Conservation (phyloP, 768 basidiomycete genomes). For the Suillus hirtellus region DNA sequence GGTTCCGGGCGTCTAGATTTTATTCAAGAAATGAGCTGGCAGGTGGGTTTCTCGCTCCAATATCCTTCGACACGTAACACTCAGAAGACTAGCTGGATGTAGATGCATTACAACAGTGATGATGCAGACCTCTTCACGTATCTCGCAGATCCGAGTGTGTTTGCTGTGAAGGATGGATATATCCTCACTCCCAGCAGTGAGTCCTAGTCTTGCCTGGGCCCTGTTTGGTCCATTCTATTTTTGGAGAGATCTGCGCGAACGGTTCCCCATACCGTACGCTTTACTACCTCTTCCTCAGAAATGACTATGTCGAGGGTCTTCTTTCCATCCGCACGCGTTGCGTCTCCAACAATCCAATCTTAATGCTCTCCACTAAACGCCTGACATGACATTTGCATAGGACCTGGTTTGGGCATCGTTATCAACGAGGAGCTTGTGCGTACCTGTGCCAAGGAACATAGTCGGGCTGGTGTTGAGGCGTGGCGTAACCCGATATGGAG, state of each 20-base stretch:
- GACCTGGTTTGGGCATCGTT: slow-evolving; percentile 60
- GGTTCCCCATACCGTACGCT: neutral
- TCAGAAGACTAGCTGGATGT: slow-evolving; percentile 1
- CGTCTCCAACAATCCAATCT: neutral
- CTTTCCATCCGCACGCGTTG: neutral
- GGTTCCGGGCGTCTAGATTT: slow-evolving; percentile 37
- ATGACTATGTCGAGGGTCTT: neutral
- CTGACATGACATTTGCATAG: slow-evolving; percentile 27
- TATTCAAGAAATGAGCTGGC: slow-evolving; percentile 68
- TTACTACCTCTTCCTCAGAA: neutral
- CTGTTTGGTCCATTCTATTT: neutral
- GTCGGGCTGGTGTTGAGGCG: slow-evolving; percentile 18
- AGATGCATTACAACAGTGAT: slow-evolving; percentile 67
- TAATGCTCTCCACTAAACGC: neutral
- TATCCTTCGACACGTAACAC: neutral
- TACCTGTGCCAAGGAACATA: slow-evolving; percentile 20
- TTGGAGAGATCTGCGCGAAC: neutral
- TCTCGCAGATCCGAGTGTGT: slow-evolving; percentile 50
- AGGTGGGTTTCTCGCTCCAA: slow-evolving; percentile 34
- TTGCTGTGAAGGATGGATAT: slow-evolving; percentile 53
- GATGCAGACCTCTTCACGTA: slow-evolving; percentile 64
- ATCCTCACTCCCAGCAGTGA: slow-evolving; percentile 44
- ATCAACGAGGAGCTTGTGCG: slow-evolving; percentile 60
- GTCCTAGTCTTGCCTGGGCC: slow-evolving; percentile 9
- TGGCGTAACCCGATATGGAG: slow-evolving; percentile 48